Evolutionary conservation across 2,329 filamentous ascomycete genomes (phyloP).

Genomic region (Colletotrichum sp.): DNA sequence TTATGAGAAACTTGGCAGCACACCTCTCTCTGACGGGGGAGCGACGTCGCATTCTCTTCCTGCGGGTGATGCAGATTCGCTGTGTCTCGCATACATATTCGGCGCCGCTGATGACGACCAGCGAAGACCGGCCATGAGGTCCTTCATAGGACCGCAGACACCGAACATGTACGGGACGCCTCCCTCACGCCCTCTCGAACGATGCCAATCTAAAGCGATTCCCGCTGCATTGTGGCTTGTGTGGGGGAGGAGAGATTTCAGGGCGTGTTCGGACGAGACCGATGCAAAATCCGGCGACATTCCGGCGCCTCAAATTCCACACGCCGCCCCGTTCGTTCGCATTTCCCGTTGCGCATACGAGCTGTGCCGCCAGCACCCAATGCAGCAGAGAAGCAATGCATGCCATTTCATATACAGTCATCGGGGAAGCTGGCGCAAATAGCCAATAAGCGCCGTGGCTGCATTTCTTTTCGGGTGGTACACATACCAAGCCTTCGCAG

Average conservation of each 20-base stretch:
- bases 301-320: background rate
- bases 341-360: background rate
- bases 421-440: background rate
- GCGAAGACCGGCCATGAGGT: background rate
- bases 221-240: background rate
- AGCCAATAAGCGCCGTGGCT: background rate
- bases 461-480: background rate
- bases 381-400: background rate
- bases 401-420: background rate
- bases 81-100: background rate
- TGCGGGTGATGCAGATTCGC: background rate
- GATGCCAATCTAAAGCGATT: background rate
- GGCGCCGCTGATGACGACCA: background rate
- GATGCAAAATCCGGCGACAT: background rate
- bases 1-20: background rate
- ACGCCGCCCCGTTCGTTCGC: background rate
- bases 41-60: background rate
- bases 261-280: background rate
- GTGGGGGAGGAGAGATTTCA: background rate
- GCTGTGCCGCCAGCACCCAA: background rate
- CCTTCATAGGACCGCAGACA: background rate
- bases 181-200: background rate
- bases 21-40: background rate
- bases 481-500: background rate
- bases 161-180: background rate